Base-by-base conservation (phyloP, 495 filamentous ascomycete genomes). In the Penicillium nucicola region DNA sequence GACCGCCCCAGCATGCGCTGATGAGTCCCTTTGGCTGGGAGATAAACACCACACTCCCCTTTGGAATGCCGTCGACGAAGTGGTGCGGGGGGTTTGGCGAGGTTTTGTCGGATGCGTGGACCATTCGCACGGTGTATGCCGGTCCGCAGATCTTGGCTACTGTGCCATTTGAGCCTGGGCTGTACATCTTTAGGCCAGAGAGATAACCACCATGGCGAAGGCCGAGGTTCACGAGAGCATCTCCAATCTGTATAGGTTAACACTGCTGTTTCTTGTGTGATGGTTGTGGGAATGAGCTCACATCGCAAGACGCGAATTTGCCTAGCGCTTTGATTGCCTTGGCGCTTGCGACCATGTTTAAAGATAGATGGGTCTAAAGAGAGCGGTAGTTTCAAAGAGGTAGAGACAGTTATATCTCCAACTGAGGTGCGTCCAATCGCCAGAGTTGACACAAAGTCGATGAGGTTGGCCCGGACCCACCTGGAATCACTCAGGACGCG, bases 1-100 rank as follows among this genome's bases (percentile, higher is more conserved):
- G 64, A 1, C 82, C 80, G 18, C 82, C 82, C 53, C 78, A 85
- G 54, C 77, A 73, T 10, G 81, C 81, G 42, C 81, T 84, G 33
- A 76, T 68, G 20, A 71, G 70, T 13, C 64, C 66, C 11, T 74
- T 65, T 1, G 79, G 78, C 41, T 74, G 75, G 4, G 81, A 82
- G 15, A 84, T 75, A 53, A 84, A 83, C 11, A 84, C 56, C 0
- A 84, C 72, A 11, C 74, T 69, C 17, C 71, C 75, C 3, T 66
- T 40, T 5, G 79, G 79, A 18, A 84, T 69, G 0, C 67, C 57
- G 53, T 84, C 81, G 50, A 79, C 37, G 18, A 52, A 51, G 31
- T 51, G 48, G 19, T 10, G 20, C 12, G 42, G 33, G 1, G 55
- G 62, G 8, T 15, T 61, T 7, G 58, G 56, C 2, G 58, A 50